Percentiles rank a stretch among this genome's conserved stretches.
phyloP scores from a whole-genome alignment of 2,329 filamentous ascomycete species.

The Fusarium torulosum region DNA sequence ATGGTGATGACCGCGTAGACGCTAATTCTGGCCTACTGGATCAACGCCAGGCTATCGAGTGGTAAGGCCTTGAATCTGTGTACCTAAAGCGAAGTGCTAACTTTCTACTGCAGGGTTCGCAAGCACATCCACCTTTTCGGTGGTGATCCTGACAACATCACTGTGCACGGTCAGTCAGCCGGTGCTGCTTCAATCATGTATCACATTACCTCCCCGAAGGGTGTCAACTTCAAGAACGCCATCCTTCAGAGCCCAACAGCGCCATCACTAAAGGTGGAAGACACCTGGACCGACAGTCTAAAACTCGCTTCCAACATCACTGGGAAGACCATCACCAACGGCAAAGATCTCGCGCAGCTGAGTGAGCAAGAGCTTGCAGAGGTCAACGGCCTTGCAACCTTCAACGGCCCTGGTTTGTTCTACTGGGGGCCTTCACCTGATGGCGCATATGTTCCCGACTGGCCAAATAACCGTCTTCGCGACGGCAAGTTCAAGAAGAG shows the following conservation, averaged over 20 bases:
- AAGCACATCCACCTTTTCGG: background rate
- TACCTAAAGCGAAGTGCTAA: background rate
- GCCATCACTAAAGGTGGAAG: background rate
- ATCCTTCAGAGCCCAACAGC: background rate
- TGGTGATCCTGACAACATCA: background rate
- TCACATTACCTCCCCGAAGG: background rate
- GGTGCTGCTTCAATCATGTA: background rate
- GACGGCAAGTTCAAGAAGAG: background rate
- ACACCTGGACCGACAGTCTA: background rate
- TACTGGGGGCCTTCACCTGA: background rate
- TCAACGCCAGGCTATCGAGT: background rate
- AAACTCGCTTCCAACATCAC: background rate
- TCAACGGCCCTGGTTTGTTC: background rate
- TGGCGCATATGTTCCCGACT: background rate
- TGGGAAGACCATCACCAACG: background rate
- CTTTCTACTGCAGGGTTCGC: background rate
- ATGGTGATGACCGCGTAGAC: background rate
- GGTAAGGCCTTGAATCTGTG: background rate
- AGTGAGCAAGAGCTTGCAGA: background rate
- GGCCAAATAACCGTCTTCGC: background rate
- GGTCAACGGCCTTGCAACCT: background rate
- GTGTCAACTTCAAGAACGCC: background rate
- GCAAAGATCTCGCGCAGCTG: background rate
- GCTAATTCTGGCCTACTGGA: background rate
- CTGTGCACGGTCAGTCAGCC: background rate